Conservation (phyloP, 306 rosid genomes). For the Biancaea sappan region DNA sequence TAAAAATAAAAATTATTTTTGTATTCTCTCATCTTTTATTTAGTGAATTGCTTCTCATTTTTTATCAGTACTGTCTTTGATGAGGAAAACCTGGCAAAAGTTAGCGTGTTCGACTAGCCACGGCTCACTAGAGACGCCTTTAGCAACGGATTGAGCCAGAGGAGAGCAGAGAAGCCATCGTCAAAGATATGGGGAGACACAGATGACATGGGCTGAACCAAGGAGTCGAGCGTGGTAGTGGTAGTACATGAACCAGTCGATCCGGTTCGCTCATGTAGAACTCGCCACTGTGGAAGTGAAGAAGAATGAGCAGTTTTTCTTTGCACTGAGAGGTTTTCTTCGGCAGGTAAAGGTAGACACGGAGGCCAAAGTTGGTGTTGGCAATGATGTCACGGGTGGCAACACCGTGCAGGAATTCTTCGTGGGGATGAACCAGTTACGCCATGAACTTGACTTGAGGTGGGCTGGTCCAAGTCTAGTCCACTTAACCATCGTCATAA, state of each 20-base stretch:
- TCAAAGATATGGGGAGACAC: conserved; percentile 58
- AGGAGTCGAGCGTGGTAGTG: conserved; percentile 41
- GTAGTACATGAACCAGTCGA: conserved; percentile 76
- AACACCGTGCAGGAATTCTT: conserved; percentile 52
- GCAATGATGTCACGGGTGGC: conserved; percentile 45
- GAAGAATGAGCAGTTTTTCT: conserved; percentile 46
- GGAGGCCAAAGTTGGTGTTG: conserved; percentile 19
- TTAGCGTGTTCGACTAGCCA: conserved; percentile 48
- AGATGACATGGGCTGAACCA: conserved; percentile 38
- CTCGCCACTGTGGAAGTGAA: conserved; percentile 85
- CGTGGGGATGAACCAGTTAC: conserved; percentile 53
- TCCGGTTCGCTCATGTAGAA: conserved; percentile 72
- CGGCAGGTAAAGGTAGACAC: conserved; percentile 53
- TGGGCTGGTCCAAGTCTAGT: conserved; percentile 68
- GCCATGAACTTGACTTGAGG: conserved; percentile 49
- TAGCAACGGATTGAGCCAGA: conserved; percentile 58
- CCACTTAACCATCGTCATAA: conserved; percentile 66
- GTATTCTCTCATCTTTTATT: no score
- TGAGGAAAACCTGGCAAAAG: conserved; percentile 62
- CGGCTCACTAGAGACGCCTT: conserved; percentile 32
- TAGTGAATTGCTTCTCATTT: no score
- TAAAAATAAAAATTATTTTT: no score
- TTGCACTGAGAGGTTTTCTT: conserved; percentile 21
- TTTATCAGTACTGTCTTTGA: conserved; percentile 79
- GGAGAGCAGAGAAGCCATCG: conserved; percentile 49